Base-by-base conservation (phyloP, 805 yeast genomes). In the Cyberlindnera mississippiensis region DNA sequence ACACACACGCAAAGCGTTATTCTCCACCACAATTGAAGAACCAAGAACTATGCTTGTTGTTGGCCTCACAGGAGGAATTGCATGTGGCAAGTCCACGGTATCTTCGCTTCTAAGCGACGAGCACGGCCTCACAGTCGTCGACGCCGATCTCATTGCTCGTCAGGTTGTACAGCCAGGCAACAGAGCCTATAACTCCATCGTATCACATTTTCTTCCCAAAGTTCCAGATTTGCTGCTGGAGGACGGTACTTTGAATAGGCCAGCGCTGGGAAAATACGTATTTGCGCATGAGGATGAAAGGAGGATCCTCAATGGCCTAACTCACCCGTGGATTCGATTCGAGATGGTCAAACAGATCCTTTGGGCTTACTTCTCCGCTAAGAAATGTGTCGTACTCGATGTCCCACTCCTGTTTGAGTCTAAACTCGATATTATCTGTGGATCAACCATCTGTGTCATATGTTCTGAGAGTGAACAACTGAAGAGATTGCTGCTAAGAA, bases 21-120 rank as follows among this genome's bases (percentile, higher is more conserved):
- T 24, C 27, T 24, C 27, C 11, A 24, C 27, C 27, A 24, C 27
- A 8, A 24, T 11, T 24, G 11, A 24, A 24, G 27, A 24, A 24
- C 27, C 27, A 24, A 24, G 27, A 24, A 24, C 27, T 24, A 91
- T 93, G 99, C 73, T 93, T 34, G 73, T 93, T 26, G 75, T 93
- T 6, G 99, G 99, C 1, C 73, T 93, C n/a, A 93, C 99, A 0
- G 99, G 99, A 2, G 96, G 97, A 2, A 93, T 93, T 37, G 96
- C 96, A 5, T 75, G 93, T n/a, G 99, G 99, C 3, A 93, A 93
- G 57, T 83, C 96, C 15, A 91, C 98, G 0, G 97, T 86, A 0
- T 86, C 96, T 0, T 57, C 65, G 14, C 61, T 75, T 28, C 64
- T 93, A 10, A 47, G 61, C 4, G 73, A 76, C 9, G 63, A 76